phyloP scores from a whole-genome alignment of 257 asterid species.

The Echium plantagineum region DNA sequence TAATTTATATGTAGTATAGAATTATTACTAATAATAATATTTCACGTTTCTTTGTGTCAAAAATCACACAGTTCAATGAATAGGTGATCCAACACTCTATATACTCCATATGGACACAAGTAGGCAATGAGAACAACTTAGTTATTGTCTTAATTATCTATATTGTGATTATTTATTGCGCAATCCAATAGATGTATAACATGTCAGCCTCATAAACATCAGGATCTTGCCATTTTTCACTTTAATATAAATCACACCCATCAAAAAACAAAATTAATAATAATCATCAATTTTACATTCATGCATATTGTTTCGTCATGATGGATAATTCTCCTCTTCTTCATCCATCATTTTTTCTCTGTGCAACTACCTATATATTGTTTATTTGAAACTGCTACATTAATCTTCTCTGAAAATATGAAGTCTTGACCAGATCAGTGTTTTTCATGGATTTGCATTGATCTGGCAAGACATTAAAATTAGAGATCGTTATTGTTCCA shows the following conservation, averaged over 20 bases:
- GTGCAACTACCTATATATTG: not conserved
- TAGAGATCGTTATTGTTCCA: conserved; percentile 11
- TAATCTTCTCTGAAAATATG: too few species aligned
- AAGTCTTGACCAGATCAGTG: not conserved
- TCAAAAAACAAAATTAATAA: not conserved
- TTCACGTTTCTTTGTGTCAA: too few species aligned
- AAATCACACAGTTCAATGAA: too few species aligned
- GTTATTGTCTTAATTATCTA: too few species aligned
- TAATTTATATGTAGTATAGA: too few species aligned
- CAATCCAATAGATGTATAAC: too few species aligned
- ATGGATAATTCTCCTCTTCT: not conserved
- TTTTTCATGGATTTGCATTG: conserved; percentile 1
- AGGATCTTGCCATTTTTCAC: not conserved
- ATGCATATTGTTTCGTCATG: not conserved
- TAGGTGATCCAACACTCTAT: too few species aligned
- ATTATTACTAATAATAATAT: too few species aligned
- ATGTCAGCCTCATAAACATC: not conserved
- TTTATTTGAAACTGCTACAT: not conserved
- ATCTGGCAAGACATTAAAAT: conserved; percentile 1
- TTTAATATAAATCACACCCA: not conserved
- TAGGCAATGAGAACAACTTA: too few species aligned
- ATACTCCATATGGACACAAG: too few species aligned
- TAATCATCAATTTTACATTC: not conserved
- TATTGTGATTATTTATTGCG: too few species aligned
- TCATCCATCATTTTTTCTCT: not conserved